Conservation (phyloP, 345 rosid genomes). For the Euphorbia tirucalli region DNA sequence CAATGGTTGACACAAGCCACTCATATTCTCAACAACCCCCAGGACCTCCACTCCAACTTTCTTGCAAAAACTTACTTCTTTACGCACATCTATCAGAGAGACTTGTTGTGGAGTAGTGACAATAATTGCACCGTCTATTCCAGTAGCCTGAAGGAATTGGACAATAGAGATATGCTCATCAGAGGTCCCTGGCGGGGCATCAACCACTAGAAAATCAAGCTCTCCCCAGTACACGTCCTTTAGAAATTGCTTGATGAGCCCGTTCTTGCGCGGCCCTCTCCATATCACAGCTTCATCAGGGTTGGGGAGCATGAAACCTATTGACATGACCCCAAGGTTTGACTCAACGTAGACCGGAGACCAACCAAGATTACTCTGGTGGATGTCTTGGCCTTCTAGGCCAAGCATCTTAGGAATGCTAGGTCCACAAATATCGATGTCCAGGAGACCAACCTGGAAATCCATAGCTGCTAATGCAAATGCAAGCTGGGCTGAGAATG, state of each 20-base stretch:
- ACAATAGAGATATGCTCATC: constrained; percentile 94
- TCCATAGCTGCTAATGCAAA: constrained; percentile 83
- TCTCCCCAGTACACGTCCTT: constrained; percentile 97
- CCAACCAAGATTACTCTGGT: constrained; percentile 99
- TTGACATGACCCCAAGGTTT: constrained; percentile 95
- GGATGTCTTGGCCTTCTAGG: constrained; percentile 90
- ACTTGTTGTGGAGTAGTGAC: constrained; percentile 95
- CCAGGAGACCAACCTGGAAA: constrained; percentile 86
- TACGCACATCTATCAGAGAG: constrained; percentile 86
- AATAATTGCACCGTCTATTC: constrained; percentile 89
- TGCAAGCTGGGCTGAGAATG: constrained; percentile 88
- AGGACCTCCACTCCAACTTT: constrained; percentile 81
- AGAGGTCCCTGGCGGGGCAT: constrained; percentile 97
- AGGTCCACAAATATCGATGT: constrained; percentile 92
- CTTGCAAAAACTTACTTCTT: constrained; percentile 93
- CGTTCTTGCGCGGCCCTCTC: constrained; percentile 95
- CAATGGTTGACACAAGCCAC: constrained; percentile 76
- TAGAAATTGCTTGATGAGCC: constrained; percentile 85
- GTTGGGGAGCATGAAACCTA: constrained; percentile 93
- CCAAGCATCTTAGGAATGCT: constrained; percentile 98
- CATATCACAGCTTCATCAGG: constrained; percentile 96
- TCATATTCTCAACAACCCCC: constrained; percentile 99
- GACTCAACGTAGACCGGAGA: constrained; percentile 93
- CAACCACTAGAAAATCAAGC: constrained; percentile 82
- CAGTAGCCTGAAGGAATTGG: constrained; percentile 77